These are phyloP conservation scores for Cytospora schulzeri DNA, from an alignment of 2,329 filamentous ascomycete genomes.

Conservation along the genomic window DNA sequence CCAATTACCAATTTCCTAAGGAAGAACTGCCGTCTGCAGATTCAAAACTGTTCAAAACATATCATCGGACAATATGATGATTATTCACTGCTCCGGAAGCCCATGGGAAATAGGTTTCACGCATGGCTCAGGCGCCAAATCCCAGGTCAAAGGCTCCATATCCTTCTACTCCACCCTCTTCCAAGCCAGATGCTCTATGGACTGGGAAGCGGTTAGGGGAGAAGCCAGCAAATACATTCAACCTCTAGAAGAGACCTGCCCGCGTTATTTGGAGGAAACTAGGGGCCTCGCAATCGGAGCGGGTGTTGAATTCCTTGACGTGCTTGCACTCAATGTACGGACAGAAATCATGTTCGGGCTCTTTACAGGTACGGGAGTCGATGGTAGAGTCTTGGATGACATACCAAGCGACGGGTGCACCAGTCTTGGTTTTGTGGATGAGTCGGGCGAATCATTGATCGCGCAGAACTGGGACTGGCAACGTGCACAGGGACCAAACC, in stretches of 20 bases:
- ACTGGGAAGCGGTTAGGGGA: conserved; percentile 18
- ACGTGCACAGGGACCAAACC: conserved; percentile 19
- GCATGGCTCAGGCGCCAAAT: conserved; percentile 20
- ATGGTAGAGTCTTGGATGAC: background rate
- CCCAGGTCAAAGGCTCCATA: conserved; percentile 23
- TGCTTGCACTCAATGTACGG: conserved; percentile 27
- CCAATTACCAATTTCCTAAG: background rate
- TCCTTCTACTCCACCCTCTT: conserved; percentile 24
- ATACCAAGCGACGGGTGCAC: conserved; percentile 29
- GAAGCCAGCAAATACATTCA: conserved; percentile 19
- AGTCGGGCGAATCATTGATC: conserved; percentile 7
- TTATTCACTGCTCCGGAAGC: conserved; percentile 23
- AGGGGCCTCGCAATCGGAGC: conserved; percentile 24
- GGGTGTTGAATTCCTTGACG: conserved; percentile 20
- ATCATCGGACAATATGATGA: conserved; percentile 1
- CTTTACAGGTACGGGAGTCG: conserved; percentile 7
- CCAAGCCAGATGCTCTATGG: conserved; percentile 17
- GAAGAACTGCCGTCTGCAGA: too few species aligned
- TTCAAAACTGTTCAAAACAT: background rate
- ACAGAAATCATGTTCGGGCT: conserved; percentile 28
- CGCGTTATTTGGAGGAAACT: conserved; percentile 26
- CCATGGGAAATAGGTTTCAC: conserved; percentile 22
- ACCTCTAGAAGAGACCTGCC: conserved; percentile 2
- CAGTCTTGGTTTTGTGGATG: conserved; percentile 13
- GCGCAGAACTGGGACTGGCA: conserved; percentile 30